Conservation (phyloP, 164 flowering plant species). For the Chloranthus sessilifolius region DNA sequence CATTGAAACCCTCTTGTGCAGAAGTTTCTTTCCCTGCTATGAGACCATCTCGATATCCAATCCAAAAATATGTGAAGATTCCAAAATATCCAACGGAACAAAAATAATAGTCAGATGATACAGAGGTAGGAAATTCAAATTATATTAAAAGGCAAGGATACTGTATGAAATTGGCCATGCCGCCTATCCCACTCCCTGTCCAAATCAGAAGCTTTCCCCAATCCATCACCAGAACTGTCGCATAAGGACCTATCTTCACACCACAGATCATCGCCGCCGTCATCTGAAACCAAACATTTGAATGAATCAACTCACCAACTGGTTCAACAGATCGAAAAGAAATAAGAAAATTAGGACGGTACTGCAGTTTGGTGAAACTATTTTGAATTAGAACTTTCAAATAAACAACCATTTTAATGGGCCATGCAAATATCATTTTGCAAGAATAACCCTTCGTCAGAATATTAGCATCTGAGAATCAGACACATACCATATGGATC, state of each 20-base stretch:
- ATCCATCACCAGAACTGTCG: constrained; percentile 27
- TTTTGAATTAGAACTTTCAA: background rate
- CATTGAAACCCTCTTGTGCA: constrained; percentile 81
- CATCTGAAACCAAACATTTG: constrained; percentile 21
- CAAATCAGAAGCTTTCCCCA: constrained; percentile 35
- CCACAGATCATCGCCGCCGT: constrained; percentile 29
- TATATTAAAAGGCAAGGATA: constrained; percentile 21
- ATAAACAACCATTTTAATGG: background rate
- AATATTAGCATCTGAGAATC: background rate
- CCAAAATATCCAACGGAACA: background rate
- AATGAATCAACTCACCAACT: background rate
- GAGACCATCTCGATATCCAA: constrained; percentile 87
- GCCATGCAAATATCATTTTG: background rate
- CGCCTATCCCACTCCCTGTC: constrained; percentile 67
- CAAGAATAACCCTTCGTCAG: background rate
- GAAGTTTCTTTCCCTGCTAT: constrained; percentile 73
- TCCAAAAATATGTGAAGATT: constrained; percentile 25
- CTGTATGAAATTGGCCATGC: constrained; percentile 54
- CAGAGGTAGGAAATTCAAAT: background rate
- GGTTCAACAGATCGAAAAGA: background rate
- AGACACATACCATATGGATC: constrained; percentile 10
- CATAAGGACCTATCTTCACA: constrained; percentile 37
- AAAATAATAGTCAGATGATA: background rate
- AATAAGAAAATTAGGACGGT: background rate
- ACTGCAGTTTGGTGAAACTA: background rate